These are phyloP conservation scores for Silene vulgaris DNA, from an alignment of 179 eudicot species.

Conservation along the genomic window DNA sequence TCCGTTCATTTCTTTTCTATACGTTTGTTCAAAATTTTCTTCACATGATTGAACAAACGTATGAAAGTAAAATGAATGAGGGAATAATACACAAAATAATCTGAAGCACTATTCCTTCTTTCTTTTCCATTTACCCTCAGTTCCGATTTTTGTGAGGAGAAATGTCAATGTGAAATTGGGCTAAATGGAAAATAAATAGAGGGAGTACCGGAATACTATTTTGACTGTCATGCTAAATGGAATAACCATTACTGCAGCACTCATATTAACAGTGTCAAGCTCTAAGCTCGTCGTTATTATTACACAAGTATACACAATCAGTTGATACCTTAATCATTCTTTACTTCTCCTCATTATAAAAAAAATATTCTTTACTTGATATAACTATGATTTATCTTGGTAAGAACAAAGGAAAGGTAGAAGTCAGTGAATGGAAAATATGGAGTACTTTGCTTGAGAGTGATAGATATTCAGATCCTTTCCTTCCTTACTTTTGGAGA, in stretches of 20 bases:
- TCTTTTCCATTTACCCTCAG: too few relatives aligned
- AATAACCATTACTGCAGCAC: background rate
- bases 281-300: background rate
- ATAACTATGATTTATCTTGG: background rate
- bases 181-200: too few relatives aligned
- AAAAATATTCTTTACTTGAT: conserved; percentile 3
- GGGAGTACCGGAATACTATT: too few relatives aligned
- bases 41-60: too few relatives aligned
- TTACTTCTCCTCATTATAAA: background rate
- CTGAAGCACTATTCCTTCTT: too few relatives aligned
- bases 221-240: background rate
- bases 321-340: background rate
- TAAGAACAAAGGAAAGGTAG: background rate
- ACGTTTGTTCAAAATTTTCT: too few relatives aligned
- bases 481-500: background rate
- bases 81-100: too few relatives aligned
- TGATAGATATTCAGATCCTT: background rate
- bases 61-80: too few relatives aligned
- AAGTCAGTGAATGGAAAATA: background rate
- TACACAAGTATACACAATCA: background rate
- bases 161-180: too few relatives aligned
- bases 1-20: too few relatives aligned
- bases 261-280: background rate
- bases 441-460: conserved; percentile 16
- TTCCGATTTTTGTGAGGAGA: too few relatives aligned